Conservation (phyloP, 345 rosid species). For the Gossypium longicalyx region DNA sequence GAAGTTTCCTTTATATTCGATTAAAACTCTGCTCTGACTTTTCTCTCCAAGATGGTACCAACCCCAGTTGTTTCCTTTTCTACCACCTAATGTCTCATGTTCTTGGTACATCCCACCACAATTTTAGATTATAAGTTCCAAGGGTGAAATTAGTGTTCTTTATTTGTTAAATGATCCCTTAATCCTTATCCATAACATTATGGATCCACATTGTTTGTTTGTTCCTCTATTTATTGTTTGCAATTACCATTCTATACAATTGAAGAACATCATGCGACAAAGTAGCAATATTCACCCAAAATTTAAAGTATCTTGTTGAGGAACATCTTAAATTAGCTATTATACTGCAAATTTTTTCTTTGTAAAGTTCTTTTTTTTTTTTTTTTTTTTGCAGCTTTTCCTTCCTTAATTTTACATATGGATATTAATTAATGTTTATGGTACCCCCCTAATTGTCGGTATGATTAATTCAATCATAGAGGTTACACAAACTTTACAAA, state of each 20-base stretch:
- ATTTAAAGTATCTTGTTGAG: neutral
- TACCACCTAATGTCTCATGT: slow-evolving; percentile 12
- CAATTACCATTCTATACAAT: neutral
- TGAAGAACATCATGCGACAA: neutral
- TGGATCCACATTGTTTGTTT: no score
- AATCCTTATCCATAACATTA: neutral
- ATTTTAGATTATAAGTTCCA: slow-evolving; percentile 13
- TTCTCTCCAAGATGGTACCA: neutral
- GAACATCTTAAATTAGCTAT: no score
- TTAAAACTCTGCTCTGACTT: neutral
- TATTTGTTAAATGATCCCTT: neutral
- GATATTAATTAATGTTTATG: neutral
- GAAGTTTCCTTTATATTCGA: neutral
- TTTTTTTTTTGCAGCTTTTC: neutral
- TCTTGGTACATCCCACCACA: slow-evolving; percentile 18
- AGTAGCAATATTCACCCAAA: neutral
- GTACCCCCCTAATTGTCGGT: neutral
- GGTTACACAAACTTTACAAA: slow-evolving; percentile 19
- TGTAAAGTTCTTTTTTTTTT: no score
- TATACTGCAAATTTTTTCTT: neutral
- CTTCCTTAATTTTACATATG: no score
- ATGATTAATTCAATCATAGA: neutral
- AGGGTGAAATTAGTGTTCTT: neutral
- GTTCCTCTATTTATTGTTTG: no score
- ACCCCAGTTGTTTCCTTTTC: neutral